A percentile compares a stretch with the other conserved stretches of the same genome.
Evolutionary conservation across 192 early-diverging fungal species (phyloP).

Genomic region (Phlyctochytrium planicorne): DNA sequence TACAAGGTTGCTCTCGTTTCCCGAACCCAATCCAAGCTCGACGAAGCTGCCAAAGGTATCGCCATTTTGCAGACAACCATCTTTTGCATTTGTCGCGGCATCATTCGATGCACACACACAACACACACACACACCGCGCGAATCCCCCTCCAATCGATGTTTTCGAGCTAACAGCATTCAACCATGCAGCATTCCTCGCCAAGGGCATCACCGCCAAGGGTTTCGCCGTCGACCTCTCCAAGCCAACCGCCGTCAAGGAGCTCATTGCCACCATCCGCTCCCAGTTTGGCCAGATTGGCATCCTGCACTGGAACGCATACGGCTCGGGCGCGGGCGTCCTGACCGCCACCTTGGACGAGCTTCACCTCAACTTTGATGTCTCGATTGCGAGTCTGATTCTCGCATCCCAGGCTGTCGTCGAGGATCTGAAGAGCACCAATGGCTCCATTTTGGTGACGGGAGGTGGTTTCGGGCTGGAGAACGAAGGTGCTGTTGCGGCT

Average conservation of each 20-base stretch:
- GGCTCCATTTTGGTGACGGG: slow-evolving; percentile 35
- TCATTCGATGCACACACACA: not conserved
- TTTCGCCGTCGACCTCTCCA: slow-evolving; percentile 29
- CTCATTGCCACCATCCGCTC: slow-evolving; percentile 13
- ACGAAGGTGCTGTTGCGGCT: slow-evolving; percentile 4
- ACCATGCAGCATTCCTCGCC: slow-evolving; percentile 10
- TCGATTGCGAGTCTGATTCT: slow-evolving; percentile 2
- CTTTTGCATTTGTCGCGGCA: not conserved
- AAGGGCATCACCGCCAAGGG: slow-evolving; percentile 23
- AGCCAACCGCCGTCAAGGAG: slow-evolving; percentile 9
- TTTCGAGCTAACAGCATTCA: too few species aligned
- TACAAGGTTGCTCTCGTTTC: slow-evolving; percentile 30
- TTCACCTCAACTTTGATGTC: slow-evolving; percentile 6
- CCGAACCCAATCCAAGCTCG: slow-evolving; percentile 29
- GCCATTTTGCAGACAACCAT: not conserved
- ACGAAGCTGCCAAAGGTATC: slow-evolving; percentile 16
- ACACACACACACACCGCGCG: too few species aligned
- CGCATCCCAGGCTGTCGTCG: slow-evolving; percentile 17
- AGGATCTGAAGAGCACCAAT: slow-evolving; percentile 22
- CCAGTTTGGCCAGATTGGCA: slow-evolving; percentile 6
- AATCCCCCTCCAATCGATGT: too few species aligned
- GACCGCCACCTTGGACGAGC: not conserved
- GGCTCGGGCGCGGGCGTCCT: not conserved
- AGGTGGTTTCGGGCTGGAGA: slow-evolving; percentile 22
- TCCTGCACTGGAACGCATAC: slow-evolving; percentile 27